These are phyloP conservation scores for Raffaelea arxii DNA, from an alignment of 2,329 filamentous ascomycete species.

Conservation along the genomic window DNA sequence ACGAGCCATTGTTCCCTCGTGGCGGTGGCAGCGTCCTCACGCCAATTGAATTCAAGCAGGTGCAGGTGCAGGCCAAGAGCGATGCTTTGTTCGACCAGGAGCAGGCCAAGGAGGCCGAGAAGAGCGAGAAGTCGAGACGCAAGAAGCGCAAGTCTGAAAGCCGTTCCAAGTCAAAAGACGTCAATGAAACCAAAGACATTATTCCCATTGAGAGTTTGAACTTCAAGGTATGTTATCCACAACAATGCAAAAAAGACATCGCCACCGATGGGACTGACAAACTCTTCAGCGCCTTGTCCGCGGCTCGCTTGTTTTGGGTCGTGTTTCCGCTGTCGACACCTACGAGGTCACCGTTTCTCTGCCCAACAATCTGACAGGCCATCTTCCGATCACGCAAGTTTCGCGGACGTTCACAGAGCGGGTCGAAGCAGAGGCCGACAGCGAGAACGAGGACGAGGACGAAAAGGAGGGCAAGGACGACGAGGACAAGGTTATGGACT, in stretches of 20 bases:
- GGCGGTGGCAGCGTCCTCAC: constrained; percentile 86
- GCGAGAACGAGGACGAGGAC: constrained; percentile 37
- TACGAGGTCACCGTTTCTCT: constrained; percentile 73
- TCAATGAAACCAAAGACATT: constrained; percentile 41
- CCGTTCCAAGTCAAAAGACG: constrained; percentile 31
- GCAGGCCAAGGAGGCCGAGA: constrained; percentile 34
- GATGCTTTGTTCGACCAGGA: constrained; percentile 87
- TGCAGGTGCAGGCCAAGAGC: constrained; percentile 82
- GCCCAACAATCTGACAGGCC: constrained; percentile 87
- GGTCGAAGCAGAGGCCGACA: constrained; percentile 58
- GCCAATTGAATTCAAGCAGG: constrained; percentile 91
- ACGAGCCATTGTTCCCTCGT: constrained; percentile 85
- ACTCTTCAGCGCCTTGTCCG: constrained; percentile 61
- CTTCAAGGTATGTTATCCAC: constrained; percentile 58
- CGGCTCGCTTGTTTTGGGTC: constrained; percentile 80
- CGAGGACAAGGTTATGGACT: neutral
- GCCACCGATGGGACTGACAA: neutral
- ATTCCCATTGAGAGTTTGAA: constrained; percentile 79
- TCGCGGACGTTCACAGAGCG: constrained; percentile 69
- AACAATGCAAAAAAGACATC: neutral
- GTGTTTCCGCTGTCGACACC: constrained; percentile 70
- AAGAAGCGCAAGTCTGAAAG: constrained; percentile 37
- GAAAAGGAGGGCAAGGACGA: constrained; percentile 1
- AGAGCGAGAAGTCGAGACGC: constrained; percentile 33
- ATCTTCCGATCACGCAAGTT: constrained; percentile 84